Conservation (phyloP, 176 grass and related monocot species). For the Elaeis guineensis region DNA sequence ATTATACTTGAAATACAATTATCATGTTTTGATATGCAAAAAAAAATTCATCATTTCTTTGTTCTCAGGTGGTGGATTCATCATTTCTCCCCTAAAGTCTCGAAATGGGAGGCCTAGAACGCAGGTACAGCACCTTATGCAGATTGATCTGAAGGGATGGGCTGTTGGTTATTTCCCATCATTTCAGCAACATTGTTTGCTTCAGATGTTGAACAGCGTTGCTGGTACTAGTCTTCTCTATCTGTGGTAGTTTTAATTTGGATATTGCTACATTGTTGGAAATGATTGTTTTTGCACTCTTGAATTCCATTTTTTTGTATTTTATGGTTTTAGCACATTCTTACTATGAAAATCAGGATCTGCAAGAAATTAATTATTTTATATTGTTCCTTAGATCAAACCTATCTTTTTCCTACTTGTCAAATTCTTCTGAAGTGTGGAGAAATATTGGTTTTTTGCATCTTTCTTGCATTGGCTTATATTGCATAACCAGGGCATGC, state of each 20-base stretch:
- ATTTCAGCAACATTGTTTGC: conserved; percentile 90
- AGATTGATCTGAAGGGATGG: conserved; percentile 99
- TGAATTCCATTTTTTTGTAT: no score
- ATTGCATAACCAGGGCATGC: no score
- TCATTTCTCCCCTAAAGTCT: conserved; percentile 86
- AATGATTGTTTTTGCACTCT: neutral
- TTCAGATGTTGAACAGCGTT: conserved; percentile 97
- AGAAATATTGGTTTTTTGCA: no score
- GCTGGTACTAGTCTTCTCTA: conserved; percentile 40
- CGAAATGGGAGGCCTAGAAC: conserved; percentile 69
- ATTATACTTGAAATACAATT: no score
- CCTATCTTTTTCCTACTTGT: no score
- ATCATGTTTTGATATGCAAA: no score
- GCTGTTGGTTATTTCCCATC: conserved; percentile 69
- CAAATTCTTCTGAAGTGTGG: no score
- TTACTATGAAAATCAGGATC: no score
- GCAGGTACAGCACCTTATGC: conserved; percentile 97
- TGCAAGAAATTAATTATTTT: no score
- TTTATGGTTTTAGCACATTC: no score
- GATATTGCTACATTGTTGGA: neutral
- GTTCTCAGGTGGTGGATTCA: conserved; percentile 86
- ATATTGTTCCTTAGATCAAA: no score
- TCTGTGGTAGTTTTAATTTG: neutral
- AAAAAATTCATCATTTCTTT: neutral
- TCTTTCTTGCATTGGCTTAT: no score